Evolutionary conservation across 306 rosid species (phyloP).

Genomic region (Senna siamea): DNA sequence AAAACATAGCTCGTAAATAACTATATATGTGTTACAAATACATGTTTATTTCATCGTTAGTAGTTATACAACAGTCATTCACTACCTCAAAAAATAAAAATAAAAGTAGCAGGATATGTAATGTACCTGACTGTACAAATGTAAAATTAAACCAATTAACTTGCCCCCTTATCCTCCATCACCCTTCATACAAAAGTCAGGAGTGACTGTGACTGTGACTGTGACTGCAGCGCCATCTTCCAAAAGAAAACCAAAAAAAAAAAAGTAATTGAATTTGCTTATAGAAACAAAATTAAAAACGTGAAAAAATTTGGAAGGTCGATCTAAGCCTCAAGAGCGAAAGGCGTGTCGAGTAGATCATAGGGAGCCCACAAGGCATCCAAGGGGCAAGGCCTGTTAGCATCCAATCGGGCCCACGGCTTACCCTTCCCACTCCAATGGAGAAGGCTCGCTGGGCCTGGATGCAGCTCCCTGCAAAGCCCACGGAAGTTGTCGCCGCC

Average conservation of each 20-base stretch:
- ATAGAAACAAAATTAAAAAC: too few species aligned
- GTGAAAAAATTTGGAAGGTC: too few species aligned
- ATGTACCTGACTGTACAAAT: conserved; percentile 24
- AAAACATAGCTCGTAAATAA: too few species aligned
- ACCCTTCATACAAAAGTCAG: too few species aligned
- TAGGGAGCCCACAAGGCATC: conserved; percentile 93
- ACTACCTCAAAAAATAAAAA: background rate
- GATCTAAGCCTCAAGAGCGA: conserved; percentile 52
- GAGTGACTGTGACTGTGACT: too few species aligned
- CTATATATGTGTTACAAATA: background rate
- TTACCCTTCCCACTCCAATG: conserved; percentile 99
- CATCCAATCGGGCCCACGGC: conserved; percentile 89
- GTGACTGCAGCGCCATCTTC: too few species aligned
- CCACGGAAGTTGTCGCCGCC: conserved; percentile 88
- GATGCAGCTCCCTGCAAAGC: conserved; percentile 73
- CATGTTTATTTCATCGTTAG: background rate
- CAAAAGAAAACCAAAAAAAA: too few species aligned
- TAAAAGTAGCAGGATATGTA: too few species aligned
- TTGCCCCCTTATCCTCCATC: too few species aligned
- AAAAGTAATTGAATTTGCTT: background rate
- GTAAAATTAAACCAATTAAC: too few species aligned
- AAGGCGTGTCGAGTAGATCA: conserved; percentile 64
- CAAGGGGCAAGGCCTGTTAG: conserved; percentile 75
- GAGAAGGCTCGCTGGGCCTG: conserved; percentile 84
- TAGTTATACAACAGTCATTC: background rate